Conservation (phyloP, 768 basidiomycete genomes). For the Mycena crocata region DNA sequence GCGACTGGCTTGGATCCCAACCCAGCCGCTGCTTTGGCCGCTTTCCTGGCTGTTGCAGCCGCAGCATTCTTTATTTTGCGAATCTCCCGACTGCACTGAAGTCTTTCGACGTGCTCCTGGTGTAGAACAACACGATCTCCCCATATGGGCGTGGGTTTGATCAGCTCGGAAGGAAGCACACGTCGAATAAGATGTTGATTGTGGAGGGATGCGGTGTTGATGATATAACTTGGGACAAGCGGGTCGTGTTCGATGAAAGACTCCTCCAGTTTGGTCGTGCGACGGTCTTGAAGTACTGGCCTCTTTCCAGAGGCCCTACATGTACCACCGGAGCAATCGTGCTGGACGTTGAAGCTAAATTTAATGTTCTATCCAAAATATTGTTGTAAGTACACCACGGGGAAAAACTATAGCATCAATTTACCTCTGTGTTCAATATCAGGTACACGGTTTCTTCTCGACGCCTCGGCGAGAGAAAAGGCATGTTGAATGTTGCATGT, state of each 20-base stretch:
- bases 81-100: neutral
- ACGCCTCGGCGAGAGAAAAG: constrained; percentile 1
- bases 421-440: constrained; percentile 3
- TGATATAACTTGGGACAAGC: neutral
- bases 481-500: constrained; percentile 7
- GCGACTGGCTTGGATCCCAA: no score
- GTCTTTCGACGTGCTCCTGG: neutral
- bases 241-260: constrained; percentile 17
- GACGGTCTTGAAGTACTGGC: constrained; percentile 12
- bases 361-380: constrained; percentile 1
- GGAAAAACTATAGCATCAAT: neutral
- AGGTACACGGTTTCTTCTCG: constrained; percentile 4
- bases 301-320: constrained; percentile 6
- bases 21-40: neutral
- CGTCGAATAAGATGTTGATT: constrained; percentile 11
- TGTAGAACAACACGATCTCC: constrained; percentile 4
- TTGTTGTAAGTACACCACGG: neutral
- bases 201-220: constrained; percentile 10
- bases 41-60: neutral
- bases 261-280: constrained; percentile 1
- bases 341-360: constrained; percentile 9
- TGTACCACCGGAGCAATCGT: constrained; percentile 11
- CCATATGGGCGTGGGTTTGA: constrained; percentile 3
- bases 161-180: neutral
- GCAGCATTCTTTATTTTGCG: constrained; percentile 3